Base-by-base conservation (phyloP, 352 stramenopile genomes). In the Pythium chondricola region DNA sequence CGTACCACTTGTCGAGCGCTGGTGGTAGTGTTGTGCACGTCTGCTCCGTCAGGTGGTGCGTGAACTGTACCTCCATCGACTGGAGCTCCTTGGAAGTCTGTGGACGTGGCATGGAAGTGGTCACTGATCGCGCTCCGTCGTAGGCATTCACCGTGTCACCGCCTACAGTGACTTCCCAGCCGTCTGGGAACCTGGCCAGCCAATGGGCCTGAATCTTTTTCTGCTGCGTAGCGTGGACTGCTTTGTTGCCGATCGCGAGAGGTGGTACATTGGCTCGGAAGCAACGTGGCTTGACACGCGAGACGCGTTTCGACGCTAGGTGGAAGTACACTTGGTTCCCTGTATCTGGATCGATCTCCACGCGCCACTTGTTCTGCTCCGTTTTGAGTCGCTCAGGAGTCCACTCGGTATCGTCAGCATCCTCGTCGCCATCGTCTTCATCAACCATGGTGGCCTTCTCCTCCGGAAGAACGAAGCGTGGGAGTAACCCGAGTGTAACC, bases 401-500 rank as follows among this genome's bases (percentile, higher is more conserved):
- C 0, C 4, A 26, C 10, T 52, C 36, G 21, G 52, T 40, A 9
- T 65, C 45, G 26, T 49, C 24, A 9, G 51, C 30, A 13, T 14
- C 4, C 6, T 14, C 16, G 16, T 26, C 22, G 27, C 33, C 37
- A 13, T 53, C 37, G 2, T 60, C 42, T 37, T 48, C 36, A 14
- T 32, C 33, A n/a, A 39, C 20, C 3, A 9, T 46, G 26, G n/a
- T 27, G 20, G 27, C 17, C 9, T 41, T 50, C 27, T 26, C 43
- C 29, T 56, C 48, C 2, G 41, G 40, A 17, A 50, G 10, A 7
- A 62, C 36, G 8, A 70, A 41, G 16, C 67, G 55, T 2, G 70
- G 74, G n/a, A 72, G 54, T 16, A 81, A 54, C 14, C 70, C 79
- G 24, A 88, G 63, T 25, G 68, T 80, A 17, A 88, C 61, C n/a